Conservation (phyloP, 2,329 filamentous ascomycete genomes). For the Botryosphaeria dothidea region DNA sequence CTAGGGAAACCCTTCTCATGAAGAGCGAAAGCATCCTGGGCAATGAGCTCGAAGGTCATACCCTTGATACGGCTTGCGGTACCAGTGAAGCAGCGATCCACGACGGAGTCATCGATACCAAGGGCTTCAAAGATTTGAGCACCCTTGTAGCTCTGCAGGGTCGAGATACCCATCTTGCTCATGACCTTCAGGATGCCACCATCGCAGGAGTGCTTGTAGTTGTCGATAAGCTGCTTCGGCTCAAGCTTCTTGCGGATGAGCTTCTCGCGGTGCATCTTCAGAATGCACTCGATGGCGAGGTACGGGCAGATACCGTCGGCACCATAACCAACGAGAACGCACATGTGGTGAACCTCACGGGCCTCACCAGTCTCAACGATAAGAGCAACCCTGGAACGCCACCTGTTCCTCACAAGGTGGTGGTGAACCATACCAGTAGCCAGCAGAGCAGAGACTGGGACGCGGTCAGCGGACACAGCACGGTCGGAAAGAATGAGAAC, state of each 20-base stretch:
- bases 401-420: slow-evolving; percentile 92
- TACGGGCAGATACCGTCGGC: slow-evolving; percentile 94
- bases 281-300: slow-evolving; percentile 91
- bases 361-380: slow-evolving; percentile 92
- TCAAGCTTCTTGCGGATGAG: slow-evolving; percentile 87
- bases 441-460: slow-evolving; percentile 81
- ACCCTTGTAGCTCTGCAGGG: slow-evolving; percentile 93
- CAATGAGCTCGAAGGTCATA: slow-evolving; percentile 89
- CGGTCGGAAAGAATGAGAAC: slow-evolving; percentile 89
- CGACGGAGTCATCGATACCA: slow-evolving; percentile 86
- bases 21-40: slow-evolving; percentile 90
- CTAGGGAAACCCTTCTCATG: slow-evolving; percentile 92
- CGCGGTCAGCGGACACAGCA: slow-evolving; percentile 77
- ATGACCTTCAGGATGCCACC: slow-evolving; percentile 98
- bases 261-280: slow-evolving; percentile 93
- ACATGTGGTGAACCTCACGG: slow-evolving; percentile 98
- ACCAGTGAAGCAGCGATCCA: slow-evolving; percentile 92
- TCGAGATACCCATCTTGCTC: slow-evolving; percentile 99
- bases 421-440: slow-evolving; percentile 95
- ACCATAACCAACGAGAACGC: slow-evolving; percentile 93
- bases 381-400: slow-evolving; percentile 84
- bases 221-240: slow-evolving; percentile 81
- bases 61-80: slow-evolving; percentile 94
- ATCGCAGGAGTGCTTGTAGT: slow-evolving; percentile 96
- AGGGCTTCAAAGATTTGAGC: slow-evolving; percentile 97